Percentiles rank a stretch among this genome's conserved stretches.
These are phyloP conservation scores for Cercophora newfieldiana DNA, from an alignment of 495 filamentous ascomycete genomes.

Conservation along the genomic window DNA sequence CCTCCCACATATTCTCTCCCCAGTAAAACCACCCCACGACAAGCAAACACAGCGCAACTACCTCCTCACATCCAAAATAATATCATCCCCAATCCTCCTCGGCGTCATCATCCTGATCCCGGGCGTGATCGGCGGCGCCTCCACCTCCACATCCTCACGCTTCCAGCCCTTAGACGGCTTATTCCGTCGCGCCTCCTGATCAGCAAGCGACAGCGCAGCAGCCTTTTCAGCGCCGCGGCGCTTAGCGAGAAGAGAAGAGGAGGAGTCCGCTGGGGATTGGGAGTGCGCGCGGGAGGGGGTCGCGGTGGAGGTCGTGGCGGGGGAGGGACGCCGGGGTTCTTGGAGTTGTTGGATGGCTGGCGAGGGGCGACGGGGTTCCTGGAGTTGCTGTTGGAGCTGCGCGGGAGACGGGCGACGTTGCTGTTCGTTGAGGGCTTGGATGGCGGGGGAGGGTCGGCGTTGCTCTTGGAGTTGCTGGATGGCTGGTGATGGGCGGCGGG, in stretches of 20 bases:
- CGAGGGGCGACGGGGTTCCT: slow-evolving; percentile 15
- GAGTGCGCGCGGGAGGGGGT: background rate
- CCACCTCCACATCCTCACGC: slow-evolving; percentile 5
- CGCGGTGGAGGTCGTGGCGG: background rate
- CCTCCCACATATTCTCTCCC: background rate
- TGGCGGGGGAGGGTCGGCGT: background rate
- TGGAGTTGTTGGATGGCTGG: no score
- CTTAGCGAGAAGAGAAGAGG: slow-evolving; percentile 45
- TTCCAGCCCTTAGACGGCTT: slow-evolving; percentile 26
- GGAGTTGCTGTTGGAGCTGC: slow-evolving; percentile 10
- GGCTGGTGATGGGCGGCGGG: background rate
- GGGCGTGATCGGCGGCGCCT: slow-evolving; percentile 42
- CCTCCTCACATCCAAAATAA: slow-evolving; percentile 45
- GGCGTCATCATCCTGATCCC: slow-evolving; percentile 52
- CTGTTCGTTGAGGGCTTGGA: background rate
- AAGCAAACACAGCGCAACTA: background rate
- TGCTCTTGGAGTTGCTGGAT: background rate
- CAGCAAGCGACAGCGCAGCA: slow-evolving; percentile 38
- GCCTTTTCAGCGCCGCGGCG: slow-evolving; percentile 50
- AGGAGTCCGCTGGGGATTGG: background rate
- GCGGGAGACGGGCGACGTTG: slow-evolving; percentile 6
- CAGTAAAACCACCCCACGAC: background rate
- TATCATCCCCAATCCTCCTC: slow-evolving; percentile 46
- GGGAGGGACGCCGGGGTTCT: background rate
- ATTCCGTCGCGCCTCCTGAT: slow-evolving; percentile 20